These are phyloP conservation scores for Escovopsis sp. DNA, from an alignment of 2,329 filamentous ascomycete genomes.

Conservation along the genomic window DNA sequence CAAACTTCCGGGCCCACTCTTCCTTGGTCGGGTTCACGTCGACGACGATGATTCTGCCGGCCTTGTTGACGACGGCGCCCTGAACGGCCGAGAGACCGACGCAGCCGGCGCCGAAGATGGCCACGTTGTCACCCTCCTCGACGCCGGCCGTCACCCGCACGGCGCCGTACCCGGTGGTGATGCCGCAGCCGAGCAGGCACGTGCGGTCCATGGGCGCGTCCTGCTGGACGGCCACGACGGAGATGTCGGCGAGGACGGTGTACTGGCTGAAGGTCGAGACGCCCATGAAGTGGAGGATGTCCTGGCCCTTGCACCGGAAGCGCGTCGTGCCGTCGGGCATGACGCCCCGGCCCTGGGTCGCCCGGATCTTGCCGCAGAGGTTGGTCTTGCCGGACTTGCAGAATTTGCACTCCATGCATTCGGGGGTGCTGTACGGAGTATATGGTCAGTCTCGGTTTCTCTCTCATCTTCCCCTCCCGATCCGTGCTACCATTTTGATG, in stretches of 20 bases:
- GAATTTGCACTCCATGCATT: slow-evolving; percentile 98
- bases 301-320: slow-evolving; percentile 89
- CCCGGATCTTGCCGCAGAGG: slow-evolving; percentile 96
- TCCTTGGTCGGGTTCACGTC: slow-evolving; percentile 80
- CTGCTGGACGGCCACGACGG: slow-evolving; percentile 80
- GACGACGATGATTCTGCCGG: slow-evolving; percentile 58
- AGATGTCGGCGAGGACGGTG: slow-evolving; percentile 97
- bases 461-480: no score
- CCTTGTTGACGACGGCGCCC: slow-evolving; percentile 74
- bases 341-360: slow-evolving; percentile 86
- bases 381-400: slow-evolving; percentile 99
- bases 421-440: slow-evolving; percentile 55
- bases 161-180: slow-evolving; percentile 95
- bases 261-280: slow-evolving; percentile 98
- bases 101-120: slow-evolving; percentile 89
- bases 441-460: no score
- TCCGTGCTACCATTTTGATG: no score
- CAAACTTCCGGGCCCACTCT: slow-evolving; percentile 85
- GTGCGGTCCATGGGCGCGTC: slow-evolving; percentile 92
- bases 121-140: slow-evolving; percentile 77
- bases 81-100: slow-evolving; percentile 93
- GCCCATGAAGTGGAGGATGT: slow-evolving; percentile 97
- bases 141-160: slow-evolving; percentile 86
- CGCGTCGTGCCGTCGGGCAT: slow-evolving; percentile 95
- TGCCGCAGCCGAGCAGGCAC: slow-evolving; percentile 91